Evolutionary conservation across 352 stramenopile species (phyloP).

Genomic region (Phytopythium mirpurense): DNA sequence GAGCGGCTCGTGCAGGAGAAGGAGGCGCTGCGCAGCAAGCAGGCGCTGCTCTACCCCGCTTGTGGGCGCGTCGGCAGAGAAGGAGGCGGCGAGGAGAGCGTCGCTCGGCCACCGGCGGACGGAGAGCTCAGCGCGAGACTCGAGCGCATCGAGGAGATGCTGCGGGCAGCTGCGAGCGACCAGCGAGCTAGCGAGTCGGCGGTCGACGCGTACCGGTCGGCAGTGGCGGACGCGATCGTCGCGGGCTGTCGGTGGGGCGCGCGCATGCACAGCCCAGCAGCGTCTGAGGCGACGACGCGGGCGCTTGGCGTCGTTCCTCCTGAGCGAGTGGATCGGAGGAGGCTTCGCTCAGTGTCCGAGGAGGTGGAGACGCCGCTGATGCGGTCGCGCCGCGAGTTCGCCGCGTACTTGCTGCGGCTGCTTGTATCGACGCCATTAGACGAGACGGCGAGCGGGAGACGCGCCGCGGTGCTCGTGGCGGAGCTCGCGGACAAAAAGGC

Average conservation of each 20-base stretch:
- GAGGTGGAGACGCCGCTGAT: constrained; percentile 25
- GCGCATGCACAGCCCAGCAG: not conserved
- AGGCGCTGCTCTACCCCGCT: constrained; percentile 14
- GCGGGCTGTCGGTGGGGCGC: constrained; percentile 18
- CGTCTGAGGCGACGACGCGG: not conserved
- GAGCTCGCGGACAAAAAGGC: not conserved
- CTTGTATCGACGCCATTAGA: constrained; percentile 4
- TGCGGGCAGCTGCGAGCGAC: constrained; percentile 3
- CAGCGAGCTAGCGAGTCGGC: not conserved
- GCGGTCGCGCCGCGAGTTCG: constrained; percentile 26
- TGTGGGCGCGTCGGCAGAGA: too few relatives aligned
- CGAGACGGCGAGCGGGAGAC: constrained; percentile 2
- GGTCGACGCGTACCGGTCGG: constrained; percentile 12
- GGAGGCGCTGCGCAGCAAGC: constrained; percentile 32
- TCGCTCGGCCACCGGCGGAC: not conserved
- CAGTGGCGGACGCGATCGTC: constrained; percentile 17
- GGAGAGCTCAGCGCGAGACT: constrained; percentile 12
- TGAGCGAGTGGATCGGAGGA: constrained; percentile 2
- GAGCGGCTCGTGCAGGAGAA: constrained; percentile 50
- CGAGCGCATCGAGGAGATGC: constrained; percentile 15
- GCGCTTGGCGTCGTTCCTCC: constrained; percentile 14
- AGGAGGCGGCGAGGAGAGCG: not conserved
- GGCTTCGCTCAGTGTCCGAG: not conserved
- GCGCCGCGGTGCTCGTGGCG: constrained; percentile 8
- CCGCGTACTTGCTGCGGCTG: constrained; percentile 22